Evolutionary conservation across 176 grass and related monocot genomes (phyloP), one percentile per base, ranked within the genome.

Genomic region (Cymbopogon citratus): DNA sequence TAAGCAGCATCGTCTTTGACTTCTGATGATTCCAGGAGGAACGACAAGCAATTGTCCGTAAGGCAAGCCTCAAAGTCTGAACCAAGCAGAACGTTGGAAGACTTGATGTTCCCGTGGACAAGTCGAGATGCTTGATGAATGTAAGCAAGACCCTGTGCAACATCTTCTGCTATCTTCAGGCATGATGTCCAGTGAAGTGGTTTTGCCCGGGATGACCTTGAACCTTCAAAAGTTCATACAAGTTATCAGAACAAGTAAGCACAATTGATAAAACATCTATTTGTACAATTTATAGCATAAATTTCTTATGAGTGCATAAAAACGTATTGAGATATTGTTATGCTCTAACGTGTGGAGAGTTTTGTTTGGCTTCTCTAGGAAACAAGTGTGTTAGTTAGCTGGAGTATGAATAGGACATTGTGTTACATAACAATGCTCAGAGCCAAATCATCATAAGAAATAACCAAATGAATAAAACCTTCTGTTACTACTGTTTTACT

Each of bases 111-210:
- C 65, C 96, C 93, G 5, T 99, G 96, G 62, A 99, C 93, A 76
- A 99, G 83, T 41, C 87, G 84, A 9, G 97, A 99, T 31, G 97
- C 90, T 77, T 99, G 97, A 78, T 99, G 97, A 74, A 99, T 90
- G 87, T 99, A 93, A 16, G 97, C 87, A 74, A 99, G 97, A 33
- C 97, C 97, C 82, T 90, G 93, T 23, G 85, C 89, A 3, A 99
- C 67, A 69, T 99, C 97, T 91, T 99, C 97, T 38, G 97, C 97
- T 65, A 99, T 95, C 86, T 99, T 99, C n/a, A 99, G 84, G 76
- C 97, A 99, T 26, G 97, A 99, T 9, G 97, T 99, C 97, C 97
- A 99, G 31, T 99, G 97, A 75, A 99, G 85, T 18, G 97, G 93
- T 81, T 95, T 99, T 23, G 93, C 82, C 5, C 83, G 86, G 1